These are phyloP conservation scores for Yarrowia galli DNA, from an alignment of 1,139 yeast genomes.

Conservation along the genomic window DNA sequence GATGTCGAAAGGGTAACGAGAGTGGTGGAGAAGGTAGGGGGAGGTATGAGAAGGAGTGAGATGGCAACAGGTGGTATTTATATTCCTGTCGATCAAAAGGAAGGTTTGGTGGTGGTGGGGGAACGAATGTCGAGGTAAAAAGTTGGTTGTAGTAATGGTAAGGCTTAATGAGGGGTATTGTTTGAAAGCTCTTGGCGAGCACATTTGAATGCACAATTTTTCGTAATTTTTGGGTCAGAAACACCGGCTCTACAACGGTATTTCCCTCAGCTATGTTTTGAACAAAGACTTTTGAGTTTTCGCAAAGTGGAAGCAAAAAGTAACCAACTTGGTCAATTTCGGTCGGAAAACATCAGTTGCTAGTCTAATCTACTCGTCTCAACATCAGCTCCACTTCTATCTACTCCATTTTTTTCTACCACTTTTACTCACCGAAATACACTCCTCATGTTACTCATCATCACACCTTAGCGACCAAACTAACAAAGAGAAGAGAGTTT, in stretches of 20 bases:
- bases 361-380: neutral
- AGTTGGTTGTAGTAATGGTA: no score
- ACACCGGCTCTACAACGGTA: no score
- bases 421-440: no score
- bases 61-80: slow-evolving; percentile 1
- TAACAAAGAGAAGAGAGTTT: slow-evolving; percentile 13
- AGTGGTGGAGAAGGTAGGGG: neutral
- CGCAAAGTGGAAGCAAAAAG: neutral
- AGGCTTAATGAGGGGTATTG: no score
- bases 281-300: slow-evolving; percentile 8
- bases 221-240: no score
- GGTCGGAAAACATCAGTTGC: neutral
- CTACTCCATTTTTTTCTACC: neutral
- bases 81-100: neutral
- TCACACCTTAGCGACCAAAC: slow-evolving; percentile 20
- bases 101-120: neutral
- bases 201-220: no score
- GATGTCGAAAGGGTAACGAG: slow-evolving; percentile 27
- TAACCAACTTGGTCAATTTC: no score
- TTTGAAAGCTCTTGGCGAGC: no score
- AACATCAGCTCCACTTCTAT: neutral
- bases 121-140: no score
- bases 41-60: no score
- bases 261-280: neutral
- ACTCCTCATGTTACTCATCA: neutral